Evolutionary conservation across 257 asterid genomes (phyloP), one percentile per base, ranked within the genome.

Genomic region (Gardenia jasminoides): DNA sequence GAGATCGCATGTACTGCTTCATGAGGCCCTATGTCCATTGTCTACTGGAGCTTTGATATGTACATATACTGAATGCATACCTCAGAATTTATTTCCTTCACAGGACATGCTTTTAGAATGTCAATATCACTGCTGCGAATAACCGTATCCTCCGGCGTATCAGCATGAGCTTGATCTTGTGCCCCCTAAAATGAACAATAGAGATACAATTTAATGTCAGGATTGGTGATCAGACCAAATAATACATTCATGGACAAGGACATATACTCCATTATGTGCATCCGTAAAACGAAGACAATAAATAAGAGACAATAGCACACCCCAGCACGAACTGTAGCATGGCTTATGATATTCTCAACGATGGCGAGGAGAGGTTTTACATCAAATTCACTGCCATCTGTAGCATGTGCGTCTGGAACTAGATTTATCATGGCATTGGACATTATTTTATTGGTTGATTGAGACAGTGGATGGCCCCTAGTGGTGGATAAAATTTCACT

Each of bases 21-120:
- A 24, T 8, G 66, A 22, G 24, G 64, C 24, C 26, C 64, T 56
- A 1, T 2, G 41, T 36, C 41, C 41, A 0, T 2, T 58, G n/a
- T 58, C 36, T 17, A 10, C 67, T n/a, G 11, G 67, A n/a, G 6
- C 67, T 62, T n/a, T 26, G 33, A 62, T 26, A 22, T 3, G 24
- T 43, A 19, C 22, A 22, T 59, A 41, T 26, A 26, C 26, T 58
- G 70, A 54, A 22, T 30, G 54, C 72, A 22, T 82, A 94, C 97
- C 97, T 94, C 98, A 31, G 59, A 77, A 31, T 86, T 79, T 74
- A 86, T 87, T 87, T 87, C 90, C 88, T 85, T 91, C 74, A 94
- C 86, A 70, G 97, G 91, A 78, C 81, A 89, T 17, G 98, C 90
- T 82, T 82, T 75, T 15, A 89, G 82, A 0, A 90, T 77, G 46